Conservation (phyloP, 2,329 filamentous ascomycete genomes). For the Trichoderma arundinaceum region DNA sequence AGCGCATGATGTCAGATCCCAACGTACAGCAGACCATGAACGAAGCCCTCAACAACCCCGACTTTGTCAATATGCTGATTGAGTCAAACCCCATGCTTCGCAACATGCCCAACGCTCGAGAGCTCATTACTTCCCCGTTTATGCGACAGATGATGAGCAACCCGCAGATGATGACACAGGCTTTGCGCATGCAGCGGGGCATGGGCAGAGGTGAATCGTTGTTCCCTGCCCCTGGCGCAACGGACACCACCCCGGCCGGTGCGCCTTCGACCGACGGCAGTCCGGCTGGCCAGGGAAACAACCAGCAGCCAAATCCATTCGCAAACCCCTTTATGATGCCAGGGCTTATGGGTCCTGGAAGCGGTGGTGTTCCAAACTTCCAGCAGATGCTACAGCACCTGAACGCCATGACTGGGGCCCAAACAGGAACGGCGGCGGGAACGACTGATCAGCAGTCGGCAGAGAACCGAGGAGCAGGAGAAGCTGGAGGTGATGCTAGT, state of each 20-base stretch:
- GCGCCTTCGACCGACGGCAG: constrained; percentile 41
- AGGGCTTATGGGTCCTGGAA: constrained; percentile 36
- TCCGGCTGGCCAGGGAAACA: not conserved
- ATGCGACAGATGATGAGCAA: constrained; percentile 94
- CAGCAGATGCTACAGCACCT: constrained; percentile 41
- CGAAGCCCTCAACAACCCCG: constrained; percentile 94
- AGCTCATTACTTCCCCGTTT: constrained; percentile 85
- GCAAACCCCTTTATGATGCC: constrained; percentile 43
- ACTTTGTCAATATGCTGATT: constrained; percentile 93
- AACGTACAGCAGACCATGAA: constrained; percentile 87
- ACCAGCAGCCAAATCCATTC: constrained; percentile 51
- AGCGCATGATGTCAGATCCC: constrained; percentile 86
- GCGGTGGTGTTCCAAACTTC: constrained; percentile 35
- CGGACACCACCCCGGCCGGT: constrained; percentile 77
- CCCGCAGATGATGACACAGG: constrained; percentile 80
- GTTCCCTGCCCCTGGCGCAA: constrained; percentile 91
- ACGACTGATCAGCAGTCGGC: constrained; percentile 39
- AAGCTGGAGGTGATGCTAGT: constrained; percentile 27
- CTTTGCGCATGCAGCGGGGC: constrained; percentile 80
- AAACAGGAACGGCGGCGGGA: constrained; percentile 34
- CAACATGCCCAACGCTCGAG: constrained; percentile 74
- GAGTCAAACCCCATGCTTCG: constrained; percentile 84
- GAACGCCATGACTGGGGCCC: constrained; percentile 34
- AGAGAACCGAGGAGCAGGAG: constrained; percentile 35
- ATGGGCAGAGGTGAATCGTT: constrained; percentile 62